A percentile compares a stretch with the other conserved stretches of the same genome.
These are phyloP conservation scores for Fonsecaea nubica DNA, from an alignment of 2,329 filamentous ascomycete species.

Conservation along the genomic window DNA sequence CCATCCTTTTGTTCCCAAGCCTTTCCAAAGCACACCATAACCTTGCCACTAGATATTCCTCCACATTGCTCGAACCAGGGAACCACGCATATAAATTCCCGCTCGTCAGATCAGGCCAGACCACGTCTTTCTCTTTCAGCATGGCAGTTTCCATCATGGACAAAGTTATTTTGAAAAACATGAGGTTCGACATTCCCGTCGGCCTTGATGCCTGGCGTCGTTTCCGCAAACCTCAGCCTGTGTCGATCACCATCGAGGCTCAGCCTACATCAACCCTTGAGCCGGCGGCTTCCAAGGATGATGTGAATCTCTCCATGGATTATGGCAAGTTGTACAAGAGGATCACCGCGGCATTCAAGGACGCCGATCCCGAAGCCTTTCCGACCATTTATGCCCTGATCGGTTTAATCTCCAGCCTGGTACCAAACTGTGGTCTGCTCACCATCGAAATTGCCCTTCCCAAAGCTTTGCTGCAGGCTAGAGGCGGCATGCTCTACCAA, in stretches of 20 bases:
- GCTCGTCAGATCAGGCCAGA: not conserved
- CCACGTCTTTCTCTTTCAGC: not conserved
- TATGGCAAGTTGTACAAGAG: slow-evolving; percentile 57
- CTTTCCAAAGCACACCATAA: not conserved
- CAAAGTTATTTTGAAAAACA: slow-evolving; percentile 47
- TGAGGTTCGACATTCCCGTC: slow-evolving; percentile 52
- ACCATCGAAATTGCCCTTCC: slow-evolving; percentile 44
- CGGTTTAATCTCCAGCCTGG: slow-evolving; percentile 22
- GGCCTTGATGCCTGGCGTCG: slow-evolving; percentile 57
- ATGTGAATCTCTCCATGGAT: slow-evolving; percentile 54
- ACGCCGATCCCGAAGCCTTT: slow-evolving; percentile 24
- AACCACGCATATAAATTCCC: not conserved
- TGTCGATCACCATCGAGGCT: slow-evolving; percentile 51
- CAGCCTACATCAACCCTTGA: slow-evolving; percentile 50
- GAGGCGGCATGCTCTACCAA: slow-evolving; percentile 51
- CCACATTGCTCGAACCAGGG: not conserved
- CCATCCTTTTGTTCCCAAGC: not conserved
- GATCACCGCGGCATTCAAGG: slow-evolving; percentile 41
- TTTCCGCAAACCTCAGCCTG: slow-evolving; percentile 53
- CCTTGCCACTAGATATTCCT: not conserved
- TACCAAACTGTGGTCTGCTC: slow-evolving; percentile 32
- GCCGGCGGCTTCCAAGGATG: slow-evolving; percentile 51
- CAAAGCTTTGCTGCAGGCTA: slow-evolving; percentile 53
- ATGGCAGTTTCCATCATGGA: slow-evolving; percentile 28
- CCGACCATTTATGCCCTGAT: slow-evolving; percentile 34